These are phyloP conservation scores for Takashimella koratensis DNA, from an alignment of 1,284 basidiomycete species.

Conservation along the genomic window DNA sequence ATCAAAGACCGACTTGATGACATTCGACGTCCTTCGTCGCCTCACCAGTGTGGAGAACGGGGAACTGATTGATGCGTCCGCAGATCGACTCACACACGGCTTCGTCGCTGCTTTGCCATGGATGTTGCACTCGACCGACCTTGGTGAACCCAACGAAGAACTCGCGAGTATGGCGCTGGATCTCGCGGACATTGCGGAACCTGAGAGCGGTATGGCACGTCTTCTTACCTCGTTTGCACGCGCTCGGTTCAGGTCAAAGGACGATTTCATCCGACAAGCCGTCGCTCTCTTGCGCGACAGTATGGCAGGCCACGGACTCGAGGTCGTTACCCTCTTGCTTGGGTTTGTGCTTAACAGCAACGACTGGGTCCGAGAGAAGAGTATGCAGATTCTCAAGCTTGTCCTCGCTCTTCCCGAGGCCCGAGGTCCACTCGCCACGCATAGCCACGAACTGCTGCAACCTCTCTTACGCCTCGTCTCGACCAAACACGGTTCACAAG, in stretches of 20 bases:
- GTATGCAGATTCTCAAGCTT: constrained; percentile 83
- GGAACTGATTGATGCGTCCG: constrained; percentile 67
- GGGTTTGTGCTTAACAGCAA: constrained; percentile 81
- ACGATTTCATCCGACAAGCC: constrained; percentile 90
- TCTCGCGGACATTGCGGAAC: constrained; percentile 68
- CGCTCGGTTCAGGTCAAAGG: constrained; percentile 82
- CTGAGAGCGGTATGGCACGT: constrained; percentile 49
- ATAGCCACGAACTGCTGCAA: constrained; percentile 84
- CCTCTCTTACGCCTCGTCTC: constrained; percentile 81
- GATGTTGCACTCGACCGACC: constrained; percentile 76
- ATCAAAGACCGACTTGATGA: constrained; percentile 62
- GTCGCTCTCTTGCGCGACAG: constrained; percentile 79
- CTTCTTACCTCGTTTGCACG: constrained; percentile 88
- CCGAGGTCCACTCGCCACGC: constrained; percentile 64
- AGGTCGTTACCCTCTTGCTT: constrained; percentile 74
- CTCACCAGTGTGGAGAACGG: constrained; percentile 63
- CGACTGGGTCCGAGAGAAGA: constrained; percentile 74
- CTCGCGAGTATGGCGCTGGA: constrained; percentile 71
- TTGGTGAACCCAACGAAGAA: constrained; percentile 60
- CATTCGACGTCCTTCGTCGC: constrained; percentile 66
- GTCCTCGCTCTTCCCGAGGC: constrained; percentile 83
- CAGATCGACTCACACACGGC: constrained; percentile 72
- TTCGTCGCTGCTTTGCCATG: constrained; percentile 83
- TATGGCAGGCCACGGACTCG: constrained; percentile 60
- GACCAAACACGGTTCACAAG: constrained; percentile 76